Conservation (phyloP, 2,329 filamentous ascomycete species). For the Colletotrichum shisoi region DNA sequence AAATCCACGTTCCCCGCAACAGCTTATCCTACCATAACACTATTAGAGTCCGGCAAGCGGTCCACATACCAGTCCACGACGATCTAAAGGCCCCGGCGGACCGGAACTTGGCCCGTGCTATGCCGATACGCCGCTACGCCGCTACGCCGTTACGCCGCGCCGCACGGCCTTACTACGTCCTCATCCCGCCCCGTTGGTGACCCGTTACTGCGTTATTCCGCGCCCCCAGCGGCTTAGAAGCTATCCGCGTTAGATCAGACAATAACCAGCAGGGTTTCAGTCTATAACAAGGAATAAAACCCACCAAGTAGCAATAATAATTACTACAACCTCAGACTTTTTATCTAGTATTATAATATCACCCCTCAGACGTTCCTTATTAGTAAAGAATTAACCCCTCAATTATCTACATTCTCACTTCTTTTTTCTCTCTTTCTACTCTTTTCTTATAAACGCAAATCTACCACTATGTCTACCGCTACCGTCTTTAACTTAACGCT, state of each 20-base stretch:
- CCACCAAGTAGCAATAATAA: background rate
- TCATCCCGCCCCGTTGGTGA: slow-evolving; percentile 11
- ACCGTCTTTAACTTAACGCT: slow-evolving; percentile 58
- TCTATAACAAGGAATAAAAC: slow-evolving; percentile 10
- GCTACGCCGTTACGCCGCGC: slow-evolving; percentile 25
- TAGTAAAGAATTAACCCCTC: no score
- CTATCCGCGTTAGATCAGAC: slow-evolving; percentile 21
- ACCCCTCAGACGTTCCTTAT: background rate
- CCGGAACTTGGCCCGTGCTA: slow-evolving; percentile 27
- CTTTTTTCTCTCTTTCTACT: no score
- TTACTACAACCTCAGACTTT: background rate
- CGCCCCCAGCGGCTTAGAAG: slow-evolving; percentile 18
- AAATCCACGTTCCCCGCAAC: slow-evolving; percentile 21
- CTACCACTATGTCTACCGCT: slow-evolving; percentile 40
- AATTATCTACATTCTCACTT: no score
- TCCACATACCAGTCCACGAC: slow-evolving; percentile 4
- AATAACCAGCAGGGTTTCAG: background rate
- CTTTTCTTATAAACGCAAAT: background rate
- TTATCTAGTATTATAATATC: background rate
- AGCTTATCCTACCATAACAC: slow-evolving; percentile 1
- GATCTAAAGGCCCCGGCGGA: slow-evolving; percentile 13
- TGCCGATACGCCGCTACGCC: slow-evolving; percentile 29
- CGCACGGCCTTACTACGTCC: background rate
- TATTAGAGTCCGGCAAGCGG: background rate
- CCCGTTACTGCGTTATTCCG: slow-evolving; percentile 30